Conservation (phyloP, 768 basidiomycete genomes). For the Mycena pura region DNA sequence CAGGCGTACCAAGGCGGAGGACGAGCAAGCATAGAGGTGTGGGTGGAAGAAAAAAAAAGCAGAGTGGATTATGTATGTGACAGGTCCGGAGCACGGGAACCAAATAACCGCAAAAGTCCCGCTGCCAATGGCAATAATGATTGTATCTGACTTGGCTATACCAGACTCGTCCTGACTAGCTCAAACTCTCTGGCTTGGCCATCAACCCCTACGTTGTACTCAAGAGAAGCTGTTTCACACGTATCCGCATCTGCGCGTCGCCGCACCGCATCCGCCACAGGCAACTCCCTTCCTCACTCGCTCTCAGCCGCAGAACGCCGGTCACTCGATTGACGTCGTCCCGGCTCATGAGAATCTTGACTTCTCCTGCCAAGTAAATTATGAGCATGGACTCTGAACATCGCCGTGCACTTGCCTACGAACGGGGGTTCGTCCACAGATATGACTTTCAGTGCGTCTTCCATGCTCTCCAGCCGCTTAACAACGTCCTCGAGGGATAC, state of each 20-base stretch:
- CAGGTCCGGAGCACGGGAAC: background rate
- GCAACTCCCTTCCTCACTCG: conserved; percentile 73
- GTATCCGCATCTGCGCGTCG: conserved; percentile 47
- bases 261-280: conserved; percentile 72
- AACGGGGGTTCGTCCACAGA: conserved; percentile 64
- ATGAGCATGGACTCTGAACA: conserved; percentile 22
- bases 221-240: conserved; percentile 43
- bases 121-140: background rate
- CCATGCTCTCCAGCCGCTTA: conserved; percentile 57
- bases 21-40: conserved; percentile 8
- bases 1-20: conserved; percentile 11
- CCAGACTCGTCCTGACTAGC: conserved; percentile 1
- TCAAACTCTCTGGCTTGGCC: conserved; percentile 10
- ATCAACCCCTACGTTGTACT: background rate
- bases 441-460: conserved; percentile 53
- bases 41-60: background rate
- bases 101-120: too few relatives aligned
- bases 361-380: conserved; percentile 55
- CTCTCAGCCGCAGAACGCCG: conserved; percentile 62
- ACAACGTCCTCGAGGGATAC: conserved; percentile 59
- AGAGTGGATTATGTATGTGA: background rate
- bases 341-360: conserved; percentile 61
- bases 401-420: conserved; percentile 50
- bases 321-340: conserved; percentile 21
- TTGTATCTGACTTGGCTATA: background rate